Conservation (phyloP, 2,329 filamentous ascomycete species). For the Fusarium sp. region DNA sequence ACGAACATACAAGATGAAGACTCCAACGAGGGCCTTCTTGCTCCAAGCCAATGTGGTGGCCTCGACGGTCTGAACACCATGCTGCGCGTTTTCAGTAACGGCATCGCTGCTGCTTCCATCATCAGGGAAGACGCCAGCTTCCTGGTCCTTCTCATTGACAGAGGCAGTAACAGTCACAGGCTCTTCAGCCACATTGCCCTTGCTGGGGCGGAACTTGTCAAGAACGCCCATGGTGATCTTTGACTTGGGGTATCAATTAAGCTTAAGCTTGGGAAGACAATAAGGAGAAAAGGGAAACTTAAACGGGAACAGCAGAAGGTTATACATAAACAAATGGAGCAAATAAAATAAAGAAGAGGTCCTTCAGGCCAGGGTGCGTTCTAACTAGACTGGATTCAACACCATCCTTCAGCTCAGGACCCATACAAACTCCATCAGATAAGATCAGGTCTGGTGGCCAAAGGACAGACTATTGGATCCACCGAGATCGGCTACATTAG, state of each 20-base stretch:
- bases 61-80: slow-evolving; percentile 55
- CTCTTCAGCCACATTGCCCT: slow-evolving; percentile 22
- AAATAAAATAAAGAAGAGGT: slow-evolving; percentile 16
- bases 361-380: slow-evolving; percentile 8
- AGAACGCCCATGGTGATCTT: slow-evolving; percentile 34
- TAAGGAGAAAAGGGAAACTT: slow-evolving; percentile 10
- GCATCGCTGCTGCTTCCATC: slow-evolving; percentile 25
- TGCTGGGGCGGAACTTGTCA: slow-evolving; percentile 31
- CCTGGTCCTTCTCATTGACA: slow-evolving; percentile 32
- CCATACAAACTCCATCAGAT: slow-evolving; percentile 40
- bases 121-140: slow-evolving; percentile 18
- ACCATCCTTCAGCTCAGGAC: slow-evolving; percentile 1
- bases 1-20: slow-evolving; percentile 50
- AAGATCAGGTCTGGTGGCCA: slow-evolving; percentile 37
- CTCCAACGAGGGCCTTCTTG: slow-evolving; percentile 49
- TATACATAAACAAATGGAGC: slow-evolving; percentile 12
- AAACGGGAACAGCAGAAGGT: neutral
- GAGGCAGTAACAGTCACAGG: slow-evolving; percentile 24
- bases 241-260: slow-evolving; percentile 8
- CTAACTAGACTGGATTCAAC: slow-evolving; percentile 7
- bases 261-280: slow-evolving; percentile 24
- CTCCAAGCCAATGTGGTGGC: slow-evolving; percentile 56
- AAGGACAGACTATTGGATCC: slow-evolving; percentile 1
- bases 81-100: slow-evolving; percentile 45
- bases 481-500: slow-evolving; percentile 33